Evolutionary conservation across 345 rosid species (phyloP), one percentile per base, ranked within the genome.

Genomic region (Bretschneidera sinensis): DNA sequence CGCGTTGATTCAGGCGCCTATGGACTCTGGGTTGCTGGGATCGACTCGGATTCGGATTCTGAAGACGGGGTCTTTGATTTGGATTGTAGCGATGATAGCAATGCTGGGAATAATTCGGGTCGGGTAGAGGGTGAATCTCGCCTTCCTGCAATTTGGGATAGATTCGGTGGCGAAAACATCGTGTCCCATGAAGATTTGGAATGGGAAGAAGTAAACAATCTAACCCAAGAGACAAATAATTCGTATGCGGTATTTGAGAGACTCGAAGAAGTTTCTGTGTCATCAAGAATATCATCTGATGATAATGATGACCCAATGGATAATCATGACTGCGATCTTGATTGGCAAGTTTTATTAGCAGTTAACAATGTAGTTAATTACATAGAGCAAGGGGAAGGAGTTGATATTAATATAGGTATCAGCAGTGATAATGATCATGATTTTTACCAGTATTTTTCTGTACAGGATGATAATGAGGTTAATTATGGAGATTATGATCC

Each of bases 41-140:
- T 73, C 25, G 82, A 78, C 69, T 75, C 84, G 8, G 84, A 79
- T 51, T 79, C 87, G 4, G 87, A 79, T 57, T 62, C 56, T 19
- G 82, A 82, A 54, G 75, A 66, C 58, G 70, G 25, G 21, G 71
- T 70, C 33, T 59, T 77, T 24, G 72, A 70, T 63, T 51, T 61
- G 49, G 67, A 22, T 48, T 60, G 55, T 4, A 66, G 45, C 24
- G 66, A 59, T 31, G 64, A 24, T 48, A 65, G 48, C 17, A 65
- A 52, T 24, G 73, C 22, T 6, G 43, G 2, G 20, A 31, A 57
- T 39, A 68, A 56, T 18, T 35, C 61, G 68, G 73, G 62, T 68
- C 73, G 55, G 74, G 67, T 74, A 22, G 71, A 52, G 55, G 45
- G 24, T 59, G 75, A 55, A 43, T 21, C 73, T 43, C 62, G 43